These are phyloP conservation scores for Camelina laxa DNA, from an alignment of 345 rosid species.

Conservation along the genomic window DNA sequence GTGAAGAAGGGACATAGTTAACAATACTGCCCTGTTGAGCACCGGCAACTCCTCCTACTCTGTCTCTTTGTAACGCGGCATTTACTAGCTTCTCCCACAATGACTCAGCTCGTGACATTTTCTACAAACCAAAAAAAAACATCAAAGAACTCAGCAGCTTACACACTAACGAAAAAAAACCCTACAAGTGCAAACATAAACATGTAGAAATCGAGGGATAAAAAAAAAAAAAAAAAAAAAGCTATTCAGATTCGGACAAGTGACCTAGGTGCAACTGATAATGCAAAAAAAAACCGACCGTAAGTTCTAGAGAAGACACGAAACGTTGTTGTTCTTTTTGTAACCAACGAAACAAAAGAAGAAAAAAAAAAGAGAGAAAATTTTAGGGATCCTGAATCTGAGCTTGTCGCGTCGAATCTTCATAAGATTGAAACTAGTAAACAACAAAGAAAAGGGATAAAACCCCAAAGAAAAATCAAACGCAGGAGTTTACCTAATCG, in stretches of 20 bases:
- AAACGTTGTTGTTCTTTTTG: not conserved
- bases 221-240: not conserved
- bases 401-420: constrained; percentile 15
- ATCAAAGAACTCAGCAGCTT: constrained; percentile 15
- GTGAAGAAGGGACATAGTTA: constrained; percentile 85
- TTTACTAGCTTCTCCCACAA: constrained; percentile 89
- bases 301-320: not conserved
- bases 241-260: constrained; percentile 24
- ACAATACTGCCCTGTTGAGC: constrained; percentile 72
- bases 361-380: not conserved
- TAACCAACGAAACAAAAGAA: constrained; percentile 6
- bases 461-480: constrained; percentile 4
- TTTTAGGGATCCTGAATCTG: constrained; percentile 36
- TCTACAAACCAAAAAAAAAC: constrained; percentile 31
- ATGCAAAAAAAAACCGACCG: constrained; percentile 1
- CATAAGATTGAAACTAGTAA: constrained; percentile 18
- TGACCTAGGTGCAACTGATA: constrained; percentile 31
- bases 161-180: not conserved
- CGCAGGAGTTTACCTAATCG: constrained; percentile 28
- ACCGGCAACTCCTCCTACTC: constrained; percentile 55
- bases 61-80: constrained; percentile 79
- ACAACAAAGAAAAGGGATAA: not conserved
- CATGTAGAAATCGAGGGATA: not conserved
- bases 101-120: constrained; percentile 82
- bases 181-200: constrained; percentile 3